Evolutionary conservation across 192 early-diverging fungal species (phyloP), one percentile per base, ranked within the genome.

Genomic region (Backusella tuberculispora): DNA sequence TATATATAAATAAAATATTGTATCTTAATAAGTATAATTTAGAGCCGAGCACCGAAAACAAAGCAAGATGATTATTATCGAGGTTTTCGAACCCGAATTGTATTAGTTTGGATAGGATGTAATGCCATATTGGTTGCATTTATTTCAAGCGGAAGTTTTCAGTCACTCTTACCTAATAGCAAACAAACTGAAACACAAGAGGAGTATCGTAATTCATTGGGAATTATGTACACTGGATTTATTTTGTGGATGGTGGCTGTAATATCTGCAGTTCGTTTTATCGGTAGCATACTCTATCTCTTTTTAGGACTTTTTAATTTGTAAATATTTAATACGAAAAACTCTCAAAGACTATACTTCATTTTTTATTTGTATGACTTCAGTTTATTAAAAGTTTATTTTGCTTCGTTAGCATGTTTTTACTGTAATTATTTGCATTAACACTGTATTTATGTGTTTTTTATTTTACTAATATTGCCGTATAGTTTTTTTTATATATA

Each of bases 191-290:
- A 68, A 40, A 75, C 66, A 10, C 37, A 9, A 56, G 74, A 67
- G 15, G 41, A 78, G 38, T 63, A 73, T 43, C 41, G 60, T 42
- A 42, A 78, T 8, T 19, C 56, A 6, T 2, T 78, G 7, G 80
- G 80, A 5, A 85, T 84, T 26, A 83, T 86, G 5, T 96, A 95
- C 69, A 82, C 93, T 56, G 92, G 89, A 12, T 94, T 98, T 80
- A 94, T 97, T 63, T 90, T 98, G 60, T 98, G 93, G 90, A 90
- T 90, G 8, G 95, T 96, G 5, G 87, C 91, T 4, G 89, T 79
- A 9, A 85, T 95, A 68, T 85, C 93, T 7, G 79, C 80, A 0
- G 87, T 96, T 77, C 85, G 96, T 13, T 96, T 96, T 82, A 68
- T 92, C 40, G 96, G 96, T 17, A 91, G 89, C 70, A 70, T 85